Conservation (phyloP, 805 yeast genomes). For the Candida argentea region DNA sequence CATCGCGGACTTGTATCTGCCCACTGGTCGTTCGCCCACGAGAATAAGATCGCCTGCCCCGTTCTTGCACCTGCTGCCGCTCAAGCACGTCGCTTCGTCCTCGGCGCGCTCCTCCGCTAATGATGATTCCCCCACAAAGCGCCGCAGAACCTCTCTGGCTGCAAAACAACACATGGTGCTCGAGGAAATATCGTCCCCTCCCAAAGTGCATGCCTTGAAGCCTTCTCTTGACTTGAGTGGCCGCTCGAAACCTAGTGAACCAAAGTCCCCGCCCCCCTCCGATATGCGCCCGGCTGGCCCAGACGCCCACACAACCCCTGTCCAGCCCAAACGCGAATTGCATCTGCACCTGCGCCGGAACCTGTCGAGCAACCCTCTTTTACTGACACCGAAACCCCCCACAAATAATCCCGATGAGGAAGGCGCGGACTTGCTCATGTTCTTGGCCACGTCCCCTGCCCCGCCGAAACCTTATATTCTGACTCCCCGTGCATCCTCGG, state of each 20-base stretch:
- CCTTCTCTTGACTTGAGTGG: slow-evolving; percentile 7
- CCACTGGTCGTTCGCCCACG: slow-evolving; percentile 30
- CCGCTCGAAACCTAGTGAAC: no score
- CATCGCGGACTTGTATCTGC: slow-evolving; percentile 27
- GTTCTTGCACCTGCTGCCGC: slow-evolving; percentile 27
- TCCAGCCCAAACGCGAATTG: slow-evolving; percentile 6
- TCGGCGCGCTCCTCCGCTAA: slow-evolving; percentile 5
- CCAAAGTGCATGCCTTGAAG: slow-evolving; percentile 7
- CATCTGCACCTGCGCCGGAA: not conserved
- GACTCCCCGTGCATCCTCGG: slow-evolving; percentile 18
- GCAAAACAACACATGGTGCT: slow-evolving; percentile 17
- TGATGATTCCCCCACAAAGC: slow-evolving; percentile 26
- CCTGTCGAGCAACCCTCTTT: slow-evolving; percentile 4
- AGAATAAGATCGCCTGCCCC: slow-evolving; percentile 27
- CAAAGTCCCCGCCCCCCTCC: no score
- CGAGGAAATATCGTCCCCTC: slow-evolving; percentile 20
- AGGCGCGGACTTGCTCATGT: slow-evolving; percentile 77
- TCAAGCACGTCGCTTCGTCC: slow-evolving; percentile 13
- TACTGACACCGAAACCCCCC: slow-evolving; percentile 22
- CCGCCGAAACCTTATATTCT: slow-evolving; percentile 37
- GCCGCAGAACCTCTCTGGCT: slow-evolving; percentile 6
- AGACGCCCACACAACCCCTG: slow-evolving; percentile 9
- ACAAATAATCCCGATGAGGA: slow-evolving; percentile 30
- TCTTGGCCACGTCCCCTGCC: slow-evolving; percentile 75
- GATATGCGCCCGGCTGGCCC: slow-evolving; percentile 1